Conservation (phyloP, 345 rosid genomes). For the Cardamine chenopodiifolia region DNA sequence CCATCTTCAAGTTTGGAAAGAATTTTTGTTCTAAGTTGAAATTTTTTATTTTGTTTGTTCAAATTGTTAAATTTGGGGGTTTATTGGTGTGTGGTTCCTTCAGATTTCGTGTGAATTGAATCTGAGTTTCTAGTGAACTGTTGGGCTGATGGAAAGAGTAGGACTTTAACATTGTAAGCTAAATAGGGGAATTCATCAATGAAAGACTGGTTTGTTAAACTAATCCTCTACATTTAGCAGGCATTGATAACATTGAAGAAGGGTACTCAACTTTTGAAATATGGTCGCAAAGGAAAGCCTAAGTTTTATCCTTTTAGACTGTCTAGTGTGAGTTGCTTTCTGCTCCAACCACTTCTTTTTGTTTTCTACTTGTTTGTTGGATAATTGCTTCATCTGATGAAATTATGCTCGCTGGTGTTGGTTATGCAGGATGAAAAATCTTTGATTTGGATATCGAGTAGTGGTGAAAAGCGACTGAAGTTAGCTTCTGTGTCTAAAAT, state of each 20-base stretch:
- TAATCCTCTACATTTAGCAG: constrained; percentile 49
- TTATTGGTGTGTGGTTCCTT: neutral
- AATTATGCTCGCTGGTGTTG: neutral
- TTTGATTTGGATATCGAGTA: constrained; percentile 86
- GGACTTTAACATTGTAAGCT: constrained; percentile 23
- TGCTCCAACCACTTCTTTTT: neutral
- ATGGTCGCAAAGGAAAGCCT: constrained; percentile 95
- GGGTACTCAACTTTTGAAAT: constrained; percentile 89
- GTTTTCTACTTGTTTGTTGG: neutral
- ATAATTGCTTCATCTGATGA: constrained; percentile 5
- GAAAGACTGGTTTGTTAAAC: neutral
- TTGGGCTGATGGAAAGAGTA: constrained; percentile 1
- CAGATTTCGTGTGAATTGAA: neutral
- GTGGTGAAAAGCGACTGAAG: constrained; percentile 82
- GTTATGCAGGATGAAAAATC: constrained; percentile 78
- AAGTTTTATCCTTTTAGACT: constrained; percentile 89
- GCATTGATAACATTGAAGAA: constrained; percentile 82
- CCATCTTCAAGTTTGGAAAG: neutral
- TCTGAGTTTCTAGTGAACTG: constrained; percentile 18
- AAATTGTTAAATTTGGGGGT: neutral
- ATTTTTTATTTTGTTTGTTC: constrained; percentile 1
- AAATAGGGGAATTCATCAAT: neutral
- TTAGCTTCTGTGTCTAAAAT: constrained; percentile 77
- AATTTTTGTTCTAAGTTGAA: neutral
- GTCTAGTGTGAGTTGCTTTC: constrained; percentile 69